These are phyloP conservation scores for Amanita phalloides DNA, from an alignment of 768 basidiomycete species.

Conservation along the genomic window DNA sequence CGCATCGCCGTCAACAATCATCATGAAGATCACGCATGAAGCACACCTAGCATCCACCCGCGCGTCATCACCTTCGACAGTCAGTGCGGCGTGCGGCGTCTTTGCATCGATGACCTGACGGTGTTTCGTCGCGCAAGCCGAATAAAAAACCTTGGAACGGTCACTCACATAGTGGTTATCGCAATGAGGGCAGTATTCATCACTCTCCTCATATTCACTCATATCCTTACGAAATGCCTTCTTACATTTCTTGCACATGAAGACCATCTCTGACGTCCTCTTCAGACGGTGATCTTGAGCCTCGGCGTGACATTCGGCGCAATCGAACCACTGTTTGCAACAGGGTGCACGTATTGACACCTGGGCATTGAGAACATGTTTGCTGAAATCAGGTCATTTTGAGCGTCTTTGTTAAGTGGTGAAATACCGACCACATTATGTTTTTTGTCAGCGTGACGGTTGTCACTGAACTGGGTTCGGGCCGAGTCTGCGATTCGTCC, in stretches of 20 bases:
- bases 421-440: not conserved
- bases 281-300: conserved; percentile 58
- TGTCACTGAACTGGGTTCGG: not conserved
- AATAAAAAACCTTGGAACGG: not conserved
- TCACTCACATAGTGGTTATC: conserved; percentile 96
- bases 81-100: conserved; percentile 74
- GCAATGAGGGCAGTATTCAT: conserved; percentile 97
- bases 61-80: conserved; percentile 87
- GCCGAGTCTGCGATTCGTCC: too few species aligned
- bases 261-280: conserved; percentile 61
- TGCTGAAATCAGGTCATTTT: conserved; percentile 25
- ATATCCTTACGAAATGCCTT: conserved; percentile 98
- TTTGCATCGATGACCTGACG: conserved; percentile 85
- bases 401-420: too few species aligned
- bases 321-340: conserved; percentile 98
- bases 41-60: conserved; percentile 77
- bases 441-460: not conserved
- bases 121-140: not conserved
- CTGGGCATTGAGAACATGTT: conserved; percentile 94
- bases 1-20: conserved; percentile 2
- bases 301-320: conserved; percentile 91
- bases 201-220: conserved; percentile 85
- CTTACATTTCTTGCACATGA: conserved; percentile 47
- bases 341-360: conserved; percentile 94
- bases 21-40: not conserved